Base-by-base conservation (phyloP, 805 yeast species). In the Nakazawaea pomicola region DNA sequence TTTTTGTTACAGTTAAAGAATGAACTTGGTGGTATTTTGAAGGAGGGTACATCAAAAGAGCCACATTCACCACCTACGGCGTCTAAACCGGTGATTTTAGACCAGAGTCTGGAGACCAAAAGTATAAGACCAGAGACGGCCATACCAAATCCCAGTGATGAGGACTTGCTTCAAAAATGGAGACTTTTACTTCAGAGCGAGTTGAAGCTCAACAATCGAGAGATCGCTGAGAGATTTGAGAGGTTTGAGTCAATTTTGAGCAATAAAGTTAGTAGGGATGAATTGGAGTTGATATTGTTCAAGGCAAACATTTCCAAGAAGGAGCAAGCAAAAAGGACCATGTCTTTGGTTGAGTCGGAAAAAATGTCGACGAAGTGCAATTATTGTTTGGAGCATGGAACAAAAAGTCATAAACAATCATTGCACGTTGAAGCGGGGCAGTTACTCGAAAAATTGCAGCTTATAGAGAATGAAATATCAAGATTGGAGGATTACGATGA, bases 191-290 rank as follows among this genome's bases (percentile, higher is more conserved):
- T 39, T 6, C 37, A 33, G 11, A 14, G 28, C 4, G 43, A 33
- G 20, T 29, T 39, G 21, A 27, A 33, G 15, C 27, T 23, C 10
- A 39, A 33, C 16, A 39, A 33, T 21, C 14, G 20, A 16, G 29
- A 33, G 17, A 16, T 39, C n/a, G n/a, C n/a, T n/a, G n/a, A n/a
- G 16, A 19, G 21, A 27, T n/a, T n/a, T n/a, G 21, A 18, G 17
- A 20, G 23, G 17, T 33, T 39, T 15, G 33, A 33, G 12, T n/a
- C 11, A 12, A 19, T 39, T 14, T 29, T 40, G 18, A 20, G 21
- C 8, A 40, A 40, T 25, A 40, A 40, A 35, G 43, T 34, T 7
- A 35, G 18, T 15, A 40, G 39, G 32, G 43, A 40, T 16, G 43
- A 40, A 23, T 34, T 40, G 20, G 30, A 29, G 24, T 10, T 7